A percentile compares a stretch with the other conserved stretches of the same genome.
Conservation (phyloP, 352 stramenopile genomes). For the Vaucheria bursata region DNA sequence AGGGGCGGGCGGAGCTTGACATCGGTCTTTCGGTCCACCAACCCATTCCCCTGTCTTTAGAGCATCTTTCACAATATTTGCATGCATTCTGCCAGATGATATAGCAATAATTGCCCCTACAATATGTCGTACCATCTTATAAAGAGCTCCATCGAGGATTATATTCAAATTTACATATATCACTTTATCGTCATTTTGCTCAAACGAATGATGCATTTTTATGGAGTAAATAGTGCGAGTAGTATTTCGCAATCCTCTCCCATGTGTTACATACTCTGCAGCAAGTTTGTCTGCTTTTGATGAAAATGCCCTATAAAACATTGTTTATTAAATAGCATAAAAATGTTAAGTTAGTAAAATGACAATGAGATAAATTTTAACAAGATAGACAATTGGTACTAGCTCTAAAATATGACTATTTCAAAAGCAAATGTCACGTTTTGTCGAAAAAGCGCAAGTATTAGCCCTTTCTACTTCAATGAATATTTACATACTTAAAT, state of each 20-base stretch:
- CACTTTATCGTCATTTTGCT: constrained; percentile 51
- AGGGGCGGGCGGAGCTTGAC: constrained; percentile 57
- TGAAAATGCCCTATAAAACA: neutral
- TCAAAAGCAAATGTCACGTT: no score
- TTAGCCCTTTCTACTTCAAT: no score
- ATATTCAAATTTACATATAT: constrained; percentile 54
- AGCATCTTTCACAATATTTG: constrained; percentile 52
- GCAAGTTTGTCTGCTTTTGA: constrained; percentile 13
- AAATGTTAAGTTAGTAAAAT: no score
- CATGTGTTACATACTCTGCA: constrained; percentile 52
- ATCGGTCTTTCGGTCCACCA: constrained; percentile 49
- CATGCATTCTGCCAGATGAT: constrained; percentile 50
- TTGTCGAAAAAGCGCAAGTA: no score
- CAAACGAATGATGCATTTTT: no score
- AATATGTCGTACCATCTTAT: constrained; percentile 71
- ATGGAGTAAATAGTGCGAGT: constrained; percentile 55
- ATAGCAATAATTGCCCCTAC: constrained; percentile 61
- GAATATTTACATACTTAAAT: no score
- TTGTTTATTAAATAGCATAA: no score
- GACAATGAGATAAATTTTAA: no score
- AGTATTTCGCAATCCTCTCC: constrained; percentile 48
- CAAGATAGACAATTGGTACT: no score
- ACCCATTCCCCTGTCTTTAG: constrained; percentile 35
- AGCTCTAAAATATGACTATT: no score
- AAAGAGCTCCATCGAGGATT: constrained; percentile 60